Evolutionary conservation across 371 early-diverging fungal species (phyloP).

Genomic region (Rhizopus arrhizus): DNA sequence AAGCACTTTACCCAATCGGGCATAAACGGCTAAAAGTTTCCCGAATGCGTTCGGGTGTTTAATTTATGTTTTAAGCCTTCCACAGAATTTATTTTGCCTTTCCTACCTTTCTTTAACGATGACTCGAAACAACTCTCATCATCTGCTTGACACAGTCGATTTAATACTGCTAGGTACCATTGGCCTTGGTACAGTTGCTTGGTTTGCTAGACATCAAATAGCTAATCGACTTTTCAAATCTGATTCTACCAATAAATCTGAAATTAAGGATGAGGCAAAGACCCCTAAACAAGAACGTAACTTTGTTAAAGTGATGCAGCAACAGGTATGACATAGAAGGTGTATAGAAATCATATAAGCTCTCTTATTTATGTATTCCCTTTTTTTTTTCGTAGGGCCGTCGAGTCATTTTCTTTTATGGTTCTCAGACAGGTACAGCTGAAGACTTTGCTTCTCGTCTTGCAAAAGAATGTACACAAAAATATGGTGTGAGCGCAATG

Average conservation of each 20-base stretch:
- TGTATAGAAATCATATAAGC: background rate
- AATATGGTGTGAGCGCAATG: constrained; percentile 74
- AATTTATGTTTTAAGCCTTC: too few relatives aligned
- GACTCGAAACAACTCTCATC: constrained; percentile 11
- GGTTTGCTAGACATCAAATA: constrained; percentile 45
- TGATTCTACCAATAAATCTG: constrained; percentile 20
- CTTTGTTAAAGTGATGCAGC: constrained; percentile 66
- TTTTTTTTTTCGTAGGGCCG: constrained; percentile 49
- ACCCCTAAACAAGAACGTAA: constrained; percentile 50
- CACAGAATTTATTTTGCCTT: too few relatives aligned
- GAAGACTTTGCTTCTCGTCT: constrained; percentile 91
- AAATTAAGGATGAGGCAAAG: constrained; percentile 13
- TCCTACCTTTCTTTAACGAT: background rate
- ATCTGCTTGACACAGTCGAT: constrained; percentile 50
- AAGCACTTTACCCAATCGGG: too few relatives aligned
- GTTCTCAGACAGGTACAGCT: constrained; percentile 97
- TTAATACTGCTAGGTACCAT: constrained; percentile 52
- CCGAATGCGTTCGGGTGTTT: too few relatives aligned
- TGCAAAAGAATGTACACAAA: constrained; percentile 80
- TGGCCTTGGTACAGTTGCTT: constrained; percentile 54
- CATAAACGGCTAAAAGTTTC: too few relatives aligned
- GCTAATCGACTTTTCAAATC: constrained; percentile 27
- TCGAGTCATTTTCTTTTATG: constrained; percentile 82
- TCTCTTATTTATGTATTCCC: background rate
- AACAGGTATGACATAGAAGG: constrained; percentile 31